Evolutionary conservation across 1,284 basidiomycete species (phyloP), one percentile per base, ranked within the genome.

Genomic region (Porodaedalea pini): DNA sequence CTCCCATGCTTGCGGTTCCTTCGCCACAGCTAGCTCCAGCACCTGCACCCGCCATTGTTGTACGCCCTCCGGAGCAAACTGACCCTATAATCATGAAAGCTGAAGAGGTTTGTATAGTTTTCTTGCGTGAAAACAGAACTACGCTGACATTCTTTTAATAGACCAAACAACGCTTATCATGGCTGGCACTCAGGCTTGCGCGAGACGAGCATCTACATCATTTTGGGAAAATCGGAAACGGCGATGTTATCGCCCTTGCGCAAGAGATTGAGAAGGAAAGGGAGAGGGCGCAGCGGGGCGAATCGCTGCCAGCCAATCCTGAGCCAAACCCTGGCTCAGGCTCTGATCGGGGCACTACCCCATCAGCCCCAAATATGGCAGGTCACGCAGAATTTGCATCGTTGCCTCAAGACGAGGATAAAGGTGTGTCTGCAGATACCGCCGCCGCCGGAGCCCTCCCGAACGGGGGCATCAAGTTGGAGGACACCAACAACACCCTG

Each of bases 151-250:
- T 36, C 25, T 36, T 47, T 39, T 23, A 34, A 44, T 64, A 90
- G 88, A 84, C 80, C 68, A 90, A 89, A 64, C 78, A 85, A 61
- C 79, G 85, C 4, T 81, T 81, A 78, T 73, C 85, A 8, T 90
- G 88, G 88, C 75, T 90, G n/a, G 85, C 85, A n/a, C 77, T 90
- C 59, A 85, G 88, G 29, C 80, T 80, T 52, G 81, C 85, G 58
- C 84, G 88, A 36, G 88, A 89, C 63, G 78, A 81, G 61, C 73
- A 89, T 68, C 68, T 88, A 48, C 81, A 83, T 62, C 82, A 86
- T 64, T 88, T 90, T 61, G 81, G 82, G n/a, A 86, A 82, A 72
- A 87, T 89, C 62, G 86, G 85, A n/a, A 82, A 81, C n/a, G 88
- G 87, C 7, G 87, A 90, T 62, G 74, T 90, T 57, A 72, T 79